Percentiles rank a stretch among this genome's conserved stretches.
Conservation (phyloP, 345 rosid genomes). For the Ailanthus altissimus region DNA sequence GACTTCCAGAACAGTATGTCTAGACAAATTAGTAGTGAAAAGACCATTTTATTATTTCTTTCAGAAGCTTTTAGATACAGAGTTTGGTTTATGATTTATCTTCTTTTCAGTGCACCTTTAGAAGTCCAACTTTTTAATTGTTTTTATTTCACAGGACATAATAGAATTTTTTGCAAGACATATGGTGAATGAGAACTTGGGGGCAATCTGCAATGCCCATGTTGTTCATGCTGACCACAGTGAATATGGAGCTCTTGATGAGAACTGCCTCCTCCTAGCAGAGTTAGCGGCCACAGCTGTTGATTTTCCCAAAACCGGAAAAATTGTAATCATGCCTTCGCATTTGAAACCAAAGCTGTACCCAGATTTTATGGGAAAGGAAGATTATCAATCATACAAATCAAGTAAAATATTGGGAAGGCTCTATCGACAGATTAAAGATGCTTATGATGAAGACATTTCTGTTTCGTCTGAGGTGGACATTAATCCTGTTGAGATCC, state of each 20-base stretch:
- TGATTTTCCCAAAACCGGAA: conserved; percentile 94
- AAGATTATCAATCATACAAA: conserved; percentile 63
- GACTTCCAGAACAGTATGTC: neutral
- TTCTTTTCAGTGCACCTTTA: neutral
- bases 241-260: conserved; percentile 67
- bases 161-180: conserved; percentile 70
- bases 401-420: conserved; percentile 78
- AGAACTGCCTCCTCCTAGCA: conserved; percentile 66
- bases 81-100: neutral
- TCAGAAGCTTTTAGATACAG: neutral
- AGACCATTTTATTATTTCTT: neutral
- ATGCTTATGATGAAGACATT: conserved; percentile 52
- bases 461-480: conserved; percentile 40
- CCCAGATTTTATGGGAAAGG: conserved; percentile 95
- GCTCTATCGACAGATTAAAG: conserved; percentile 62
- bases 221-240: conserved; percentile 87
- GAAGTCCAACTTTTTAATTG: neutral
- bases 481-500: conserved; percentile 44
- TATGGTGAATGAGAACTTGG: conserved; percentile 71
- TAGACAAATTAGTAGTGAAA: neutral
- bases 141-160: conserved; percentile 58
- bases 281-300: conserved; percentile 90
- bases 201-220: conserved; percentile 77
- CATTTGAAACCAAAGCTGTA: conserved; percentile 68
- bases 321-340: conserved; percentile 62